A percentile compares a stretch with the other conserved stretches of the same genome.
Evolutionary conservation across 2,329 filamentous ascomycete genomes (phyloP).

Genomic region (Lizonia empirigonia): DNA sequence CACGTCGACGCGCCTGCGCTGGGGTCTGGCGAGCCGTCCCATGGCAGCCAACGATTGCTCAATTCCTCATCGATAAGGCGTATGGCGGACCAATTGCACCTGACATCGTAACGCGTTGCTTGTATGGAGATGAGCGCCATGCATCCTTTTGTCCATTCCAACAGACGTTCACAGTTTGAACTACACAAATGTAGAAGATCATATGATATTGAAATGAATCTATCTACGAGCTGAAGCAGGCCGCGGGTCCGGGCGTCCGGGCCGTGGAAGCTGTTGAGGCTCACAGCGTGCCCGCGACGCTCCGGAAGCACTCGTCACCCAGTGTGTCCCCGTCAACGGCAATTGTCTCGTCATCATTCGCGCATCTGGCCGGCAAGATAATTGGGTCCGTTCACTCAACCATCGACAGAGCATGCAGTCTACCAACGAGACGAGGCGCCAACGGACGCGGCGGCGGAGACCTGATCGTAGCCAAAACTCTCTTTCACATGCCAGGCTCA

Average conservation of each 20-base stretch:
- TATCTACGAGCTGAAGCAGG: no score
- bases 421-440: conserved; percentile 19
- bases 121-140: conserved; percentile 13
- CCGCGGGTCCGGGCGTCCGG: conserved; percentile 1
- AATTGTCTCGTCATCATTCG: conserved; percentile 1
- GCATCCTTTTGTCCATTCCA: neutral
- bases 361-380: conserved; percentile 3
- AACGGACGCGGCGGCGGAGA: conserved; percentile 16
- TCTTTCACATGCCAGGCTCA: conserved; percentile 34
- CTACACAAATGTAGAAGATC: no score
- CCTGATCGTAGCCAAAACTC: conserved; percentile 26
- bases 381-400: conserved; percentile 10
- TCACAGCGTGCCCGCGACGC: neutral
- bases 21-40: conserved; percentile 1
- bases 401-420: conserved; percentile 5
- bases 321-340: neutral
- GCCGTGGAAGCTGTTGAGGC: neutral
- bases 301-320: neutral
- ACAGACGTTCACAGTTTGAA: neutral
- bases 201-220: no score
- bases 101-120: neutral
- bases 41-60: conserved; percentile 4
- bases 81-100: conserved; percentile 8
- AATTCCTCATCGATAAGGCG: conserved; percentile 11
- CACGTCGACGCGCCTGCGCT: neutral